Conservation (phyloP, 306 rosid genomes). For the Cucurbita maxima region DNA sequence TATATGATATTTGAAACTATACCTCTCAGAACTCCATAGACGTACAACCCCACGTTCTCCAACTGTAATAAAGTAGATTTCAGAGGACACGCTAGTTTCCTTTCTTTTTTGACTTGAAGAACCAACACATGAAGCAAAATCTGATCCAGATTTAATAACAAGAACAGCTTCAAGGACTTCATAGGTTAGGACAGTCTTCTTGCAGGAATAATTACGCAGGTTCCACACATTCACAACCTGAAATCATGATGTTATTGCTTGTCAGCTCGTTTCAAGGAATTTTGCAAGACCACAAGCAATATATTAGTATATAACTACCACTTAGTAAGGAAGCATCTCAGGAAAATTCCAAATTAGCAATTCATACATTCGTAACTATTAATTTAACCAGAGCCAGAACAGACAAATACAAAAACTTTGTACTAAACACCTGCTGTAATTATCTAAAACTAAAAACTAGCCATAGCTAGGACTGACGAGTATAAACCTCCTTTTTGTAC, state of each 20-base stretch:
- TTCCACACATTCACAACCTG: constrained; percentile 94
- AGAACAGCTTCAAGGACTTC: constrained; percentile 87
- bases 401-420: not conserved
- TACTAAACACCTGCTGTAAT: too few species aligned
- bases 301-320: not conserved
- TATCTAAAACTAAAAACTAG: too few species aligned
- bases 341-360: not conserved
- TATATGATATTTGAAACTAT: constrained; percentile 3
- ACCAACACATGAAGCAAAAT: constrained; percentile 38
- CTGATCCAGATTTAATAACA: constrained; percentile 32
- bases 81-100: constrained; percentile 30
- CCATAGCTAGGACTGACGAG: not conserved
- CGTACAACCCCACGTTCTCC: constrained; percentile 85
- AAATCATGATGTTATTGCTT: constrained; percentile 6
- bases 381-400: not conserved
- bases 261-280: constrained; percentile 4
- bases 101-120: constrained; percentile 15
- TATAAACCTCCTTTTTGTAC: not conserved
- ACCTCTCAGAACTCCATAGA: constrained; percentile 92
- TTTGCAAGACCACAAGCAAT: not conserved
- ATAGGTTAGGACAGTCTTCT: constrained; percentile 68
- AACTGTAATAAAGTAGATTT: constrained; percentile 52
- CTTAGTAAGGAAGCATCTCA: not conserved
- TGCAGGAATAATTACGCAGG: constrained; percentile 59
- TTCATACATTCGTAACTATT: not conserved